Evolutionary conservation across 2,329 filamentous ascomycete genomes (phyloP).

Genomic region (Xylariaceae sp.): DNA sequence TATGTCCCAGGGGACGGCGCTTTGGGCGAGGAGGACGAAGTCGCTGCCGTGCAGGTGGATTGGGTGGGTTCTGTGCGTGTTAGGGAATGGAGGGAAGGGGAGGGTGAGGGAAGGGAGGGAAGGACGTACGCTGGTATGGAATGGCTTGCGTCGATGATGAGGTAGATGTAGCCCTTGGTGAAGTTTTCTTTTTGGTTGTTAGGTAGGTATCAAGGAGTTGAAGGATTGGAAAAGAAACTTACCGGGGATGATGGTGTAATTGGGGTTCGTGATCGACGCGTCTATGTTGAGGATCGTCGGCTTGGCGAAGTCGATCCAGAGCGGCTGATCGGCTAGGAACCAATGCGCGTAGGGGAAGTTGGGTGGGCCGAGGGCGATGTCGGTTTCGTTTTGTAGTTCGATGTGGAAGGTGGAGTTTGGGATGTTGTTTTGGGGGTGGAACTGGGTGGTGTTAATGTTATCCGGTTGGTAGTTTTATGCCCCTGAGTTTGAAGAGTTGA

Average conservation of each 20-base stretch:
- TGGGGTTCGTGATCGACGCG: constrained; percentile 14
- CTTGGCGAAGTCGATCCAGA: constrained; percentile 23
- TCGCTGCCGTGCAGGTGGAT: constrained; percentile 49
- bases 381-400: constrained; percentile 24
- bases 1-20: constrained; percentile 6
- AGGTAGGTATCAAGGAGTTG: background rate
- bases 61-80: constrained; percentile 32
- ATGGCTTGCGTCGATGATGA: constrained; percentile 16
- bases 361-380: constrained; percentile 27
- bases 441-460: background rate
- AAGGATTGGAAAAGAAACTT: background rate
- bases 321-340: constrained; percentile 16
- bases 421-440: constrained; percentile 21
- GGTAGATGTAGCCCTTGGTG: constrained; percentile 19
- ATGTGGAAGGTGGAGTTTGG: constrained; percentile 21
- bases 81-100: too few species aligned
- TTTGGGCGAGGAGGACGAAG: constrained; percentile 40
- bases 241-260: constrained; percentile 21
- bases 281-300: constrained; percentile 22
- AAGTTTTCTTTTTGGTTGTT: constrained; percentile 15
- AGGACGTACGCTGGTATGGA: background rate
- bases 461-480: background rate
- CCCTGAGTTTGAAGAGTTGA: background rate
- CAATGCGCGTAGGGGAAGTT: constrained; percentile 26
- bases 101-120: too few species aligned